Evolutionary conservation across 2,329 filamentous ascomycete genomes (phyloP).

Genomic region (Gyromitra esculenta): DNA sequence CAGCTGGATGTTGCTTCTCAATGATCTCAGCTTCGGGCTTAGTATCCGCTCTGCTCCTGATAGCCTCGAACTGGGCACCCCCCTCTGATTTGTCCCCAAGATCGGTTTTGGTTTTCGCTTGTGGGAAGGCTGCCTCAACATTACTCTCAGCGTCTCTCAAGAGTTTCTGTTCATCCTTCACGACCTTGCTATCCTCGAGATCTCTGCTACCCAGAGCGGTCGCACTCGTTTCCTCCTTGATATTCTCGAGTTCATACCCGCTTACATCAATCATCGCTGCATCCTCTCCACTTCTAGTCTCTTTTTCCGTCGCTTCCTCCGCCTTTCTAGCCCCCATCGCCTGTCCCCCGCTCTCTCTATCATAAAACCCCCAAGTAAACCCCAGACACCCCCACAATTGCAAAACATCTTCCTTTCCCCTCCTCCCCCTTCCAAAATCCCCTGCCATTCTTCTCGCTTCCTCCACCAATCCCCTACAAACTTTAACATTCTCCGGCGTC

Average conservation of each 20-base stretch:
- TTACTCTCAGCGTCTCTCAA: background rate
- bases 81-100: background rate
- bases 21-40: background rate
- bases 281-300: too few relatives aligned
- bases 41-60: background rate
- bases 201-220: background rate
- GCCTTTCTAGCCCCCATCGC: background rate
- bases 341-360: background rate
- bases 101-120: background rate
- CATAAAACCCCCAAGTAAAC: slow-evolving; percentile 52
- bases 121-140: background rate
- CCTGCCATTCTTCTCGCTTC: slow-evolving; percentile 54
- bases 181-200: background rate
- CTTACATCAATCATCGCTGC: background rate
- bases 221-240: background rate
- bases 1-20: background rate
- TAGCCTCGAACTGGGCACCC: background rate
- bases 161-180: background rate
- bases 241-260: background rate
- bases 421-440: slow-evolving; percentile 40
- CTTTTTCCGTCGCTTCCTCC: background rate
- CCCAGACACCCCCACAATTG: slow-evolving; percentile 57
- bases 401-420: slow-evolving; percentile 58
- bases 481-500: slow-evolving; percentile 55
- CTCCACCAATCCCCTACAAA: slow-evolving; percentile 55